phyloP scores from a whole-genome alignment of 176 grass and related monocot species.

The Ampelocalamus luodianensis region DNA sequence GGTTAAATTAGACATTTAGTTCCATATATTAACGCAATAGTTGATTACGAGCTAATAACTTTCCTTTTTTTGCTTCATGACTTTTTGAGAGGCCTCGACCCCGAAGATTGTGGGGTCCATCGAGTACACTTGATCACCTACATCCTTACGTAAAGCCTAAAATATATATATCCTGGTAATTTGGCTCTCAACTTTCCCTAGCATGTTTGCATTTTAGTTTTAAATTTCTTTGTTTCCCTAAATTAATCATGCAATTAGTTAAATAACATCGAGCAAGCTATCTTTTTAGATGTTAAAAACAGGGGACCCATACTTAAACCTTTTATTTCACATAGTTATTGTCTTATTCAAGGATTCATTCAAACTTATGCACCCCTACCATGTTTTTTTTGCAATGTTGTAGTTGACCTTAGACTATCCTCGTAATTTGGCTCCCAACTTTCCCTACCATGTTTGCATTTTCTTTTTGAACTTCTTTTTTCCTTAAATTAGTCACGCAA shows the following conservation, averaged over 20 bases:
- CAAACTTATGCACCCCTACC: not conserved
- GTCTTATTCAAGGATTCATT: conserved; percentile 7
- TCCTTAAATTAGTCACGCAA: not conserved
- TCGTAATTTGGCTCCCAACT: conserved; percentile 54
- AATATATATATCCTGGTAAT: conserved; percentile 68
- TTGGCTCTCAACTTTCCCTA: conserved; percentile 7
- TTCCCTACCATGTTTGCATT: not conserved
- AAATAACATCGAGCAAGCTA: conserved; percentile 1
- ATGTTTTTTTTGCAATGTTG: not conserved
- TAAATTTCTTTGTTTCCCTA: not conserved
- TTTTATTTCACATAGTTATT: conserved; percentile 26
- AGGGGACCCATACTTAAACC: not conserved
- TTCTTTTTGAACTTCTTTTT: not conserved
- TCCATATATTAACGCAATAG: not conserved
- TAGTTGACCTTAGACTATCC: conserved; percentile 22
- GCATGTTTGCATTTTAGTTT: too few relatives aligned
- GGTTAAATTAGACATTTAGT: not conserved
- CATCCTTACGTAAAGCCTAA: conserved; percentile 75
- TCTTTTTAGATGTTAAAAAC: conserved; percentile 15
- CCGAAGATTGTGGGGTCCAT: conserved; percentile 82
- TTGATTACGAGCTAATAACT: conserved; percentile 17
- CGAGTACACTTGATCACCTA: conserved; percentile 64
- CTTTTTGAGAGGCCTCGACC: conserved; percentile 60
- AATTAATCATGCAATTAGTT: conserved; percentile 15
- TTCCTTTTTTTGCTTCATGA: conserved; percentile 22